Evolutionary conservation across 2,329 filamentous ascomycete genomes (phyloP), one percentile per base, ranked within the genome.

Genomic region (Colletotrichum sp.): DNA sequence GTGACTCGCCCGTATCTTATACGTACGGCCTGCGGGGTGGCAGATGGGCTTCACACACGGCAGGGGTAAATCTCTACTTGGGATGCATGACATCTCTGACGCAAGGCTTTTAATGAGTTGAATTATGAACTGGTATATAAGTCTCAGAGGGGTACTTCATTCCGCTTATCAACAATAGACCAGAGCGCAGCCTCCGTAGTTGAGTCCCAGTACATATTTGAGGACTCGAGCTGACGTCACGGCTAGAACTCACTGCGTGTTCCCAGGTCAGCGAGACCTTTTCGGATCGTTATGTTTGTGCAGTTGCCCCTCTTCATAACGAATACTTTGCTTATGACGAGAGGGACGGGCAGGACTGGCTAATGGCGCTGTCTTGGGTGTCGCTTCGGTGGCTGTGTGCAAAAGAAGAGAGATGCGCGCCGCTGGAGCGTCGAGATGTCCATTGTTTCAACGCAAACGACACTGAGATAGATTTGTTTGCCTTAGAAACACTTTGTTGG

Each of bases 81-180:
- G 3, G 0, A 4, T 7, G 5, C 44, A 49, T 49, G 18, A 13
- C 2, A 2, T 49, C 44, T 21, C 3, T 21, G 18, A 3, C 18
- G 44, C 18, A 49, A 21, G 44, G 4, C 44, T 49, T 49, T 49
- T 3, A 44, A n/a, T 4, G 39, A 44, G 39, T 10, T 44, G 32
- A 34, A 34, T 2, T 34, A 34, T 5, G 16, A 5, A 10, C 8
- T 44, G 16, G 4, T 44, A 9, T 44, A 18, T 44, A 44, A 44
- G 18, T 9, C 8, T 5, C 16, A 44, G 18, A n/a, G 16, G 39
- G 39, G 8, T 8, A n/a, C 39, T n/a, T n/a, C 18, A n/a, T 0
- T 44, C 18, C 18, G 9, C 18, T n/a, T 5, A 44, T 44, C 18
- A n/a, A n/a, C 18, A 10, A 44, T 18, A 5, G 36, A 8, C 15